Percentiles rank a stretch among this genome's conserved stretches.
These are phyloP conservation scores for Shiraia sp. DNA, from an alignment of 2,329 filamentous ascomycete genomes.

Conservation along the genomic window DNA sequence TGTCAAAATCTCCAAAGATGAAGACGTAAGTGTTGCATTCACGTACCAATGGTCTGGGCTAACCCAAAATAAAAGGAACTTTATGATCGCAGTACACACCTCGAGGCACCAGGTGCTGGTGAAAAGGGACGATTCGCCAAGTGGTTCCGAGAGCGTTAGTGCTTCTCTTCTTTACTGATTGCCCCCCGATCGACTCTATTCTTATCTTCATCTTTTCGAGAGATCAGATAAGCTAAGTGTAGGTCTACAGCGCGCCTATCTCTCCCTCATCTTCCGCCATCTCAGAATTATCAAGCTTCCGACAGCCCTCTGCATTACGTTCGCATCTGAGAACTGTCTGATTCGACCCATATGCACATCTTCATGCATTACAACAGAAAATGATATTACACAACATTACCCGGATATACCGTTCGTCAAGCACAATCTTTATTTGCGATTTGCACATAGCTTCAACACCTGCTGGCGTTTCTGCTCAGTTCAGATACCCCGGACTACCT, in stretches of 20 bases:
- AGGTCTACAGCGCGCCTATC: slow-evolving; percentile 28
- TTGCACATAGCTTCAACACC: not conserved
- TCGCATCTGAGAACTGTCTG: slow-evolving; percentile 19
- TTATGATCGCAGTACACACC: slow-evolving; percentile 61
- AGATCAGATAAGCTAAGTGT: slow-evolving; percentile 30
- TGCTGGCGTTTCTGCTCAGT: not conserved
- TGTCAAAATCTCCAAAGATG: slow-evolving; percentile 78
- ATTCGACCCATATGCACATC: no score
- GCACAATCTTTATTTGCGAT: slow-evolving; percentile 2
- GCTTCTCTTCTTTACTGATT: slow-evolving; percentile 20
- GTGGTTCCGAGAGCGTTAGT: slow-evolving; percentile 53
- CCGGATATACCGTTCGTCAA: not conserved
- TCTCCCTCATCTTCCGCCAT: slow-evolving; percentile 28
- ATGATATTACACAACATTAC: not conserved
- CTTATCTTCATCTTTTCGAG: slow-evolving; percentile 13
- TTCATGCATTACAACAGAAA: no score
- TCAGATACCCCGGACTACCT: slow-evolving; percentile 1
- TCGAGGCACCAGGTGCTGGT: slow-evolving; percentile 55
- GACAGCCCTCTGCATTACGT: slow-evolving; percentile 24
- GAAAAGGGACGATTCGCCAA: slow-evolving; percentile 48
- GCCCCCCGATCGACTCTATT: slow-evolving; percentile 9
- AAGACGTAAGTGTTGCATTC: slow-evolving; percentile 68
- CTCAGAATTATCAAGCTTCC: slow-evolving; percentile 31
- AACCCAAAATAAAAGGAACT: slow-evolving; percentile 53
- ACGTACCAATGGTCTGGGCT: slow-evolving; percentile 1